phyloP scores from a whole-genome alignment of 1,284 basidiomycete genomes.

The Sanghuangporus baumii region DNA sequence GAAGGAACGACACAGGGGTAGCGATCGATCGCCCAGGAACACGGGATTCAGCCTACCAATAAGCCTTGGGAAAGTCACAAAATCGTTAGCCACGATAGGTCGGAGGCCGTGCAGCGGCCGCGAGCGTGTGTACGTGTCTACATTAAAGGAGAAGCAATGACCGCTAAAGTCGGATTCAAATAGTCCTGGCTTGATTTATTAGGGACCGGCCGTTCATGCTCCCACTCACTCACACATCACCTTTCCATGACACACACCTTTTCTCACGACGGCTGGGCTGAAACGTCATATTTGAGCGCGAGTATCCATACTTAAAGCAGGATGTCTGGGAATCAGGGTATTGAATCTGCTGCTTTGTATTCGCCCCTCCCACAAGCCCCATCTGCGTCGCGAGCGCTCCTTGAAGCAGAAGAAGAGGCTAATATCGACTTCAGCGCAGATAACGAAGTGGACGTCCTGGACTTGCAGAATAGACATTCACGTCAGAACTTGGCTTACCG shows the following conservation, averaged over 20 bases:
- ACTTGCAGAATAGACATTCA: conserved; percentile 2
- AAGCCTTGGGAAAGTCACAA: neutral
- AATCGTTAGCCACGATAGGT: neutral
- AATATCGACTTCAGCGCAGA: neutral
- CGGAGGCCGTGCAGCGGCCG: conserved; percentile 6
- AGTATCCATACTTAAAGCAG: neutral
- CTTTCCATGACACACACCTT: neutral
- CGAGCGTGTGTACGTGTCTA: neutral
- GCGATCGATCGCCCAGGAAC: neutral
- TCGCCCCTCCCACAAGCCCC: conserved; percentile 5
- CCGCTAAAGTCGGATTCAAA: neutral
- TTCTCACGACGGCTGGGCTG: neutral
- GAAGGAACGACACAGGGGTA: neutral
- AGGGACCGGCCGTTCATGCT: neutral
- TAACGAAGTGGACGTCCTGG: neutral
- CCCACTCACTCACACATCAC: neutral
- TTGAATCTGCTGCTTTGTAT: neutral
- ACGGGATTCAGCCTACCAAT: too few relatives aligned
- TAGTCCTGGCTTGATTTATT: neutral
- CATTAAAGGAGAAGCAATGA: neutral
- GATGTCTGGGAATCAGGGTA: neutral
- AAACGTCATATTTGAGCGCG: neutral
- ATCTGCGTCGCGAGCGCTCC: neutral
- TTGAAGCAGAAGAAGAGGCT: neutral
- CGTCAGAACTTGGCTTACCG: conserved; percentile 4